Evolutionary conservation across 116 monocot species (phyloP).

Genomic region (Papilionanthe hybrid): DNA sequence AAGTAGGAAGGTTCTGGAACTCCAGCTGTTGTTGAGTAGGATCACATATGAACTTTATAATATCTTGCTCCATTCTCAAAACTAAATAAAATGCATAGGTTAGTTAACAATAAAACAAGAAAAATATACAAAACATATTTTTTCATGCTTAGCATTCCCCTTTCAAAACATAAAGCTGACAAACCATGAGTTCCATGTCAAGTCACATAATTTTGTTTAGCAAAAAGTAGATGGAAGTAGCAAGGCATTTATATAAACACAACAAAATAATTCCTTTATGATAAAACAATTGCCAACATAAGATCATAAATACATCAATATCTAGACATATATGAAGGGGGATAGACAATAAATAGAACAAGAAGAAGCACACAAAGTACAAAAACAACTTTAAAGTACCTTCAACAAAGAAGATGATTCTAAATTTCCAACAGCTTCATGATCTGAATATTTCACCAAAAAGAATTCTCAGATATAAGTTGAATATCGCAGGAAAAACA

Average conservation of each 20-base stretch:
- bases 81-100: constrained; percentile 33
- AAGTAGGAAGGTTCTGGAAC: constrained; percentile 73
- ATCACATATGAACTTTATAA: constrained; percentile 71
- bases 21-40: constrained; percentile 66
- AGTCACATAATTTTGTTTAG: neutral
- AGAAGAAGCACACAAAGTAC: no score
- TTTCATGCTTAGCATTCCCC: neutral
- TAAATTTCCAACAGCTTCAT: neutral
- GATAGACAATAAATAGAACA: neutral
- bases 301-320: neutral
- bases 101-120: neutral
- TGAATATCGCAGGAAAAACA: no score
- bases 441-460: neutral
- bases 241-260: neutral
- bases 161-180: neutral
- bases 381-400: neutral
- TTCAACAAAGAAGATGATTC: neutral
- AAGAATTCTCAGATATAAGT: no score
- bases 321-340: neutral
- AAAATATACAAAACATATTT: neutral
- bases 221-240: neutral
- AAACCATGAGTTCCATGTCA: neutral
- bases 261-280: neutral
- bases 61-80: constrained; percentile 91
- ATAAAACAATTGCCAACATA: neutral